A percentile compares a stretch with the other conserved stretches of the same genome.
These are phyloP conservation scores for sunflower (Helianthus annuus) DNA, from an alignment of 129 eudicot genomes.

Conservation along the genomic window HanXRQr2.0-SUNRISE NC_035445.2:128898281-128898780, in stretches of 20 bases:
- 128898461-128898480: background rate
- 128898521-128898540: conserved; percentile 37
- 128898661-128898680: conserved; percentile 37
- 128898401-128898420: conserved; percentile 24
- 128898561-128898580: conserved; percentile 27
- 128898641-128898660: conserved; percentile 40
- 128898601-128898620: conserved; percentile 26
- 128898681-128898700: conserved; percentile 43
- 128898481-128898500: conserved; percentile 30
- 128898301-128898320: too few relatives aligned
- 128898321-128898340: too few relatives aligned
- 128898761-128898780: too few relatives aligned
- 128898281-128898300: too few relatives aligned
- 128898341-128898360: too few relatives aligned
- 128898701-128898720: conserved; percentile 33
- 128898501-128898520: conserved; percentile 21
- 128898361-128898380: too few relatives aligned
- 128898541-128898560: conserved; percentile 27
- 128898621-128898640: conserved; percentile 38
- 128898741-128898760: too few relatives aligned
- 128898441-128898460: background rate
- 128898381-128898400: conserved; percentile 16
- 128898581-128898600: conserved; percentile 36
- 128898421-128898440: background rate
- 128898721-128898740: conserved; percentile 26